phyloP scores from a whole-genome alignment of 2,329 filamentous ascomycete species.

The Biscogniauxia marginata region DNA sequence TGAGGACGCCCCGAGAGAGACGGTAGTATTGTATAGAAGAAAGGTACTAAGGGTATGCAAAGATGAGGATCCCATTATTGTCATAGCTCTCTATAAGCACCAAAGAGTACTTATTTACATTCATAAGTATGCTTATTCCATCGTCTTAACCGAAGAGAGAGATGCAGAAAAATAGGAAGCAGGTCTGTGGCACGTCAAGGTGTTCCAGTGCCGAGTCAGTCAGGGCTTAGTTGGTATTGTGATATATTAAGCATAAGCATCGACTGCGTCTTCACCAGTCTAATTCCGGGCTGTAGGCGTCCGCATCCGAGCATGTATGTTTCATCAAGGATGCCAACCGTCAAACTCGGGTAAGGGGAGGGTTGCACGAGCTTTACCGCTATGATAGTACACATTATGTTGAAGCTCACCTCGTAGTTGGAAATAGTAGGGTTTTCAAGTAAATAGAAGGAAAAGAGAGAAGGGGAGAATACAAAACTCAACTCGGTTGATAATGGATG shows the following conservation, averaged over 20 bases:
- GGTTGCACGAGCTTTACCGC: background rate
- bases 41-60: background rate
- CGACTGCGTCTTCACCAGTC: background rate
- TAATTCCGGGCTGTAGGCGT: background rate
- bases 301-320: background rate
- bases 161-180: background rate
- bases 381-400: background rate
- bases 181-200: background rate
- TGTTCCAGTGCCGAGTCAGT: background rate
- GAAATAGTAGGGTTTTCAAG: background rate
- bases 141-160: background rate
- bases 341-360: background rate
- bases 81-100: background rate
- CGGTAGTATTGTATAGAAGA: background rate
- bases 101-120: background rate
- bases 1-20: background rate
- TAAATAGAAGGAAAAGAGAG: background rate
- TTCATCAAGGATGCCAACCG: background rate
- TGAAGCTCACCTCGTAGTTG: background rate
- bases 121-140: background rate
- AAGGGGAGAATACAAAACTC: background rate
- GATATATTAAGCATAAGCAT: background rate
- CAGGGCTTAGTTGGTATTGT: background rate
- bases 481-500: background rate
- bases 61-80: background rate